These are phyloP conservation scores for Heterobasidion occidentale DNA, from an alignment of 1,284 basidiomycete genomes.

Conservation along the genomic window DNA sequence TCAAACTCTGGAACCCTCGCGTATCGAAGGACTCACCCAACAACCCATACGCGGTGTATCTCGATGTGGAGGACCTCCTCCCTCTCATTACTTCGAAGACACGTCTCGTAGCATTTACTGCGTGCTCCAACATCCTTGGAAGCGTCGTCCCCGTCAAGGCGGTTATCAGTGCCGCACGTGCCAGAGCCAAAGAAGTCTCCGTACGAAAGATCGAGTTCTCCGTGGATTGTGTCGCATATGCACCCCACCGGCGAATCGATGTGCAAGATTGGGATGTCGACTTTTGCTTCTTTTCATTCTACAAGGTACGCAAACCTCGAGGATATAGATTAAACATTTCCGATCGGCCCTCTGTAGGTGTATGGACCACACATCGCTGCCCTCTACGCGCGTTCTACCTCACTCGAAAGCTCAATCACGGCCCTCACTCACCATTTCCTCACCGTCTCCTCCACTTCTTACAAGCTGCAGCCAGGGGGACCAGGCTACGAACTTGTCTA, in stretches of 20 bases:
- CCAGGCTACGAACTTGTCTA: constrained; percentile 68
- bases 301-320: constrained; percentile 48
- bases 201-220: constrained; percentile 55
- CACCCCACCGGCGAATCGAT: constrained; percentile 64
- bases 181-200: constrained; percentile 43
- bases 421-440: constrained; percentile 70
- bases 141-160: constrained; percentile 55
- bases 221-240: constrained; percentile 75
- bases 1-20: constrained; percentile 51
- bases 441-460: constrained; percentile 34
- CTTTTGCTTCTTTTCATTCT: constrained; percentile 64
- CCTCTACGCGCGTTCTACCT: constrained; percentile 46
- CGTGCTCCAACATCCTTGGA: constrained; percentile 73
- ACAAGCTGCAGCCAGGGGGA: constrained; percentile 67
- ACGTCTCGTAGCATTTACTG: constrained; percentile 67
- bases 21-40: constrained; percentile 26
- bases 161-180: constrained; percentile 42
- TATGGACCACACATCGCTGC: constrained; percentile 70
- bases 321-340: not conserved
- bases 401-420: constrained; percentile 39
- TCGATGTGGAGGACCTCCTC: constrained; percentile 51
- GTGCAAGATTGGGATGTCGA: constrained; percentile 73
- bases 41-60: constrained; percentile 60
- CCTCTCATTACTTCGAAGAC: constrained; percentile 58
- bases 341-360: constrained; percentile 34